phyloP scores from a whole-genome alignment of 345 rosid genomes.

The Eucalyptus viminalis region DNA sequence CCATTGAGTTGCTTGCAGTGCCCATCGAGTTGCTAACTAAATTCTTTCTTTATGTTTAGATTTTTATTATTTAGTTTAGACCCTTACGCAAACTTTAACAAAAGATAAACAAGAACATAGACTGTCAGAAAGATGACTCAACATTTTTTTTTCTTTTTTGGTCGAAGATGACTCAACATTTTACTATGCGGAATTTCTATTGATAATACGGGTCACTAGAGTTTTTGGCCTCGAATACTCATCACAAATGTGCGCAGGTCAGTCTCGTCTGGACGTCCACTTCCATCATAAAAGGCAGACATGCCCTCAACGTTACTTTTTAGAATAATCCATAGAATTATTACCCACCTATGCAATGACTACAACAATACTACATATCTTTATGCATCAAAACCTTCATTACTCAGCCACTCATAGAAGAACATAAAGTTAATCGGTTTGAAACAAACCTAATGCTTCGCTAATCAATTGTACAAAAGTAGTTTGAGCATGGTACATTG shows the following conservation, averaged over 20 bases:
- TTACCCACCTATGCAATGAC: not conserved
- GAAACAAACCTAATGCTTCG: not conserved
- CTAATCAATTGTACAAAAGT: not conserved
- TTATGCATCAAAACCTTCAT: not conserved
- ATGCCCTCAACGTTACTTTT: not conserved
- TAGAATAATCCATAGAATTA: not conserved
- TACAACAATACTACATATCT: not conserved
- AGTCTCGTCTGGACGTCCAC: not conserved
- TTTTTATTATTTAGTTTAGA: not conserved
- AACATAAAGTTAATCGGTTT: not conserved
- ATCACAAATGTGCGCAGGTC: not conserved
- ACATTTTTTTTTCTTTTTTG: too few species aligned
- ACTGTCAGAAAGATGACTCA: not conserved
- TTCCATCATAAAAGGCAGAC: not conserved
- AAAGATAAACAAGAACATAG: not conserved
- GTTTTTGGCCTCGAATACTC: not conserved
- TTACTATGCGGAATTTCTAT: not conserved
- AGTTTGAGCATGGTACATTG: not conserved
- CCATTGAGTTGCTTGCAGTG: not conserved
- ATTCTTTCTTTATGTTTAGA: not conserved
- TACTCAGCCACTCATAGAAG: not conserved
- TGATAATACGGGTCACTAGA: not conserved
- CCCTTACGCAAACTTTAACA: not conserved
- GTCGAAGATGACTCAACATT: not conserved
- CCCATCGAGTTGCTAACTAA: not conserved